These are phyloP conservation scores for Trypanosoma mega DNA, from an alignment of 208 protist genomes.

Conservation along the genomic window DNA sequence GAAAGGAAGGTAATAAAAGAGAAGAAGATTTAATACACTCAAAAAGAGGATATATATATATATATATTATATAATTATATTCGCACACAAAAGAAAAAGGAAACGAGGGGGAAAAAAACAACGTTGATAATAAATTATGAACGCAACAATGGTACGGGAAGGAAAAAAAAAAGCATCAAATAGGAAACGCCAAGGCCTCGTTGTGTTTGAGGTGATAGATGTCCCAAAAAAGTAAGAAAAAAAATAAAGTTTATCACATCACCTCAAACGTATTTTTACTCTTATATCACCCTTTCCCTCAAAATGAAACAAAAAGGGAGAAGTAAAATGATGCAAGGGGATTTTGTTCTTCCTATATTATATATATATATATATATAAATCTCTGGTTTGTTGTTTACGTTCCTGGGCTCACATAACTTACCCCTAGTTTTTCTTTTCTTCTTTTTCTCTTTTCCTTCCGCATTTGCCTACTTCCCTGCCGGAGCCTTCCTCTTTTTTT, in stretches of 20 bases:
- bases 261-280: no score
- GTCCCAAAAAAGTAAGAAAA: conserved; percentile 1
- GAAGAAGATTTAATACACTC: no score
- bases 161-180: conserved; percentile 1
- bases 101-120: no score
- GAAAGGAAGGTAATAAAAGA: background rate
- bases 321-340: background rate
- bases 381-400: background rate
- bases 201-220: background rate
- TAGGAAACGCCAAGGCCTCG: no score
- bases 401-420: background rate
- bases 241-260: no score
- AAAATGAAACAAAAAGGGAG: conserved; percentile 1
- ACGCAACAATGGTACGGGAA: conserved; percentile 7
- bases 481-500: no score
- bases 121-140: no score
- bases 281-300: no score
- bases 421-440: background rate
- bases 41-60: no score
- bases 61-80: conserved; percentile 9
- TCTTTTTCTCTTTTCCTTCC: no score
- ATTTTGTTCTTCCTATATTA: background rate
- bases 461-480: no score
- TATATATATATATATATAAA: conserved; percentile 3
- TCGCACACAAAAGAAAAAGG: conserved; percentile 5